A percentile compares a stretch with the other conserved stretches of the same genome.
Evolutionary conservation across 2,329 filamentous ascomycete species (phyloP).

Genomic region (Dothideomycetes sp.): DNA sequence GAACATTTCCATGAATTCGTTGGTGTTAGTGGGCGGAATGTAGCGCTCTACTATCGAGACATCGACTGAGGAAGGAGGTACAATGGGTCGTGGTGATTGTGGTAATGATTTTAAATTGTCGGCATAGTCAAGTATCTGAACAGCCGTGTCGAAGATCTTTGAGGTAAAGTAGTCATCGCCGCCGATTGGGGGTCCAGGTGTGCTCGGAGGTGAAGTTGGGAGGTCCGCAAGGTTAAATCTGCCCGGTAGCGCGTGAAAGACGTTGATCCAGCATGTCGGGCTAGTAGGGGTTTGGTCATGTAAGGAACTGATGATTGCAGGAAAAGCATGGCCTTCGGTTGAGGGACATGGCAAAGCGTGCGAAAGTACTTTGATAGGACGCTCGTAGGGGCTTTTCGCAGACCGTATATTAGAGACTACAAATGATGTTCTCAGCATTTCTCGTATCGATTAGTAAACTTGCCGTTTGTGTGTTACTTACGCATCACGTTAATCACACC

Average conservation of each 20-base stretch:
- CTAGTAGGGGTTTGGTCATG: conserved; percentile 43
- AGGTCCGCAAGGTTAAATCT: conserved; percentile 54
- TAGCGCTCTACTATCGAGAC: conserved; percentile 55
- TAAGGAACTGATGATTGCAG: conserved; percentile 45
- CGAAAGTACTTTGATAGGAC: conserved; percentile 47
- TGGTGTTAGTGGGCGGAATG: conserved; percentile 51
- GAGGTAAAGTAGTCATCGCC: conserved; percentile 54
- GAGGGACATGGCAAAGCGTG: conserved; percentile 52
- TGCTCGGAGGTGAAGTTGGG: conserved; percentile 53
- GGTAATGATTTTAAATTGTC: conserved; percentile 42
- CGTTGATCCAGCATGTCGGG: conserved; percentile 52
- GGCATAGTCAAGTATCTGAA: conserved; percentile 50
- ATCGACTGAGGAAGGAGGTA: conserved; percentile 51
- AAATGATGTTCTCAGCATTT: not conserved
- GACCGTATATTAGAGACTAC: conserved; percentile 30
- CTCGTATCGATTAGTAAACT: too few relatives aligned
- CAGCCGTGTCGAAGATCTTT: conserved; percentile 54
- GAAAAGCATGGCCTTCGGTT: conserved; percentile 42
- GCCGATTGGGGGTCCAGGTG: conserved; percentile 42
- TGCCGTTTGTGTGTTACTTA: conserved; percentile 16
- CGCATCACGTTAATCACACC: conserved; percentile 22
- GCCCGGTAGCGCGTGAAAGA: conserved; percentile 54
- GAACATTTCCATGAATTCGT: conserved; percentile 53
- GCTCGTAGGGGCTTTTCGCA: conserved; percentile 17
- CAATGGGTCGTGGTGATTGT: conserved; percentile 47